These are phyloP conservation scores for Petrea volubilis DNA, from an alignment of 257 asterid species.

Conservation along the genomic window DNA sequence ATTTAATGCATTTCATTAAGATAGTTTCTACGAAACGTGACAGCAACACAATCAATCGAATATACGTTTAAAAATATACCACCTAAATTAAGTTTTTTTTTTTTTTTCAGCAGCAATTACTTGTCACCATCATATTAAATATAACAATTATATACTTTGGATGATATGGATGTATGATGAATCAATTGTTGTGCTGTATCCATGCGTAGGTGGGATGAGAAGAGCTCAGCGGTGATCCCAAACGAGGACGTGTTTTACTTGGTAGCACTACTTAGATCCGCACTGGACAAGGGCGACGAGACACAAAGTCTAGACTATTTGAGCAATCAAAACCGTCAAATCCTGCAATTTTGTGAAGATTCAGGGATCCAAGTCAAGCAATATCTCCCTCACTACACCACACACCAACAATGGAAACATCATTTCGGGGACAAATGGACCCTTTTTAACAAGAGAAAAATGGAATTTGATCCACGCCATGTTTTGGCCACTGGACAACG, in stretches of 20 bases:
- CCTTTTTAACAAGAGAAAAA: slow-evolving; percentile 43
- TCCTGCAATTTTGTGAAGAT: slow-evolving; percentile 54
- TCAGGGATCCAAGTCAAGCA: slow-evolving; percentile 53
- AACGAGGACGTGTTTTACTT: slow-evolving; percentile 72
- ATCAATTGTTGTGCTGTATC: neutral
- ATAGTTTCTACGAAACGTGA: no score
- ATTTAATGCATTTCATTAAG: no score
- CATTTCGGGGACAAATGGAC: slow-evolving; percentile 75
- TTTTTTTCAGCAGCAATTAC: no score
- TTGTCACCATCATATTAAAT: no score
- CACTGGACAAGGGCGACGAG: slow-evolving; percentile 58
- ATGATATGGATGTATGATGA: no score
- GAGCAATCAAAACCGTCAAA: slow-evolving; percentile 49
- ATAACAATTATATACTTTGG: no score
- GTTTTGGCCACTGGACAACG: slow-evolving; percentile 74
- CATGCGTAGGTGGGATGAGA: slow-evolving; percentile 58
- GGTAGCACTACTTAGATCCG: slow-evolving; percentile 69
- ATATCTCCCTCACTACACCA: slow-evolving; percentile 75
- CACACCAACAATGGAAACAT: slow-evolving; percentile 57
- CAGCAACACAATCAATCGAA: no score
- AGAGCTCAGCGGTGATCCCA: slow-evolving; percentile 66
- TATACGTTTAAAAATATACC: no score
- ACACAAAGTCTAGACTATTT: slow-evolving; percentile 52
- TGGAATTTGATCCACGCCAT: slow-evolving; percentile 61
- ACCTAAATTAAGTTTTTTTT: no score